Evolutionary conservation across 352 stramenopile species (phyloP).

Genomic region (Pythium dissotocum): DNA sequence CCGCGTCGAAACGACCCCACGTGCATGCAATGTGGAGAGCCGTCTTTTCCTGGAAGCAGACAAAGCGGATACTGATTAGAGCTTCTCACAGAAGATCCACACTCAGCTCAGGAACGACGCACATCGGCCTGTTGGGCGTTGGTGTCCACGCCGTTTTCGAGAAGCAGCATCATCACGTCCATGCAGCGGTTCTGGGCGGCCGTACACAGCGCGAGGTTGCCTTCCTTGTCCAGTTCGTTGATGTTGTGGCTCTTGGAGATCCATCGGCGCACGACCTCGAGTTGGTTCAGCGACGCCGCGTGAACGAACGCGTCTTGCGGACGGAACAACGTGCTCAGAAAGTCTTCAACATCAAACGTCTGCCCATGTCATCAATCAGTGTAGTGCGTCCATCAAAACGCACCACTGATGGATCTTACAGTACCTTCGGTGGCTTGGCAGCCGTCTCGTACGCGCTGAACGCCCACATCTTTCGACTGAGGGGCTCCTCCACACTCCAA

Average conservation of each 20-base stretch:
- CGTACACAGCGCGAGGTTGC: slow-evolving; percentile 44
- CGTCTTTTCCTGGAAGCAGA: slow-evolving; percentile 41
- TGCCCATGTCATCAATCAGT: slow-evolving; percentile 4
- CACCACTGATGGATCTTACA: too few species aligned
- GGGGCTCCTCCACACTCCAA: not conserved
- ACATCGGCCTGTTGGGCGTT: slow-evolving; percentile 47
- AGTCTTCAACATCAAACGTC: slow-evolving; percentile 43
- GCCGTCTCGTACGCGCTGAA: slow-evolving; percentile 19
- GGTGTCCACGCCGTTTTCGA: slow-evolving; percentile 43
- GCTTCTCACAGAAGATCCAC: not conserved
- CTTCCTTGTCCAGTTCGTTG: slow-evolving; percentile 51
- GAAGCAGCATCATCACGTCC: slow-evolving; percentile 51
- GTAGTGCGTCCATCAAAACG: too few species aligned
- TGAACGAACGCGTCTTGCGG: slow-evolving; percentile 61
- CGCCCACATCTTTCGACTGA: slow-evolving; percentile 15
- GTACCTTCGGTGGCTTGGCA: slow-evolving; percentile 15
- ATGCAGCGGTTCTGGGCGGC: slow-evolving; percentile 66
- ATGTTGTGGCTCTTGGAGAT: slow-evolving; percentile 50
- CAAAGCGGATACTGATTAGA: not conserved
- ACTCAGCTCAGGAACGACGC: not conserved
- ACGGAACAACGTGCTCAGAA: slow-evolving; percentile 24
- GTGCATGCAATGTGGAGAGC: slow-evolving; percentile 54
- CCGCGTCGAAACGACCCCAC: slow-evolving; percentile 50
- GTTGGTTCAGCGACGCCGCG: slow-evolving; percentile 64
- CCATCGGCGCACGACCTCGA: slow-evolving; percentile 60